Evolutionary conservation across 805 yeast species (phyloP).

Genomic region (Blastobotrys parvus): DNA sequence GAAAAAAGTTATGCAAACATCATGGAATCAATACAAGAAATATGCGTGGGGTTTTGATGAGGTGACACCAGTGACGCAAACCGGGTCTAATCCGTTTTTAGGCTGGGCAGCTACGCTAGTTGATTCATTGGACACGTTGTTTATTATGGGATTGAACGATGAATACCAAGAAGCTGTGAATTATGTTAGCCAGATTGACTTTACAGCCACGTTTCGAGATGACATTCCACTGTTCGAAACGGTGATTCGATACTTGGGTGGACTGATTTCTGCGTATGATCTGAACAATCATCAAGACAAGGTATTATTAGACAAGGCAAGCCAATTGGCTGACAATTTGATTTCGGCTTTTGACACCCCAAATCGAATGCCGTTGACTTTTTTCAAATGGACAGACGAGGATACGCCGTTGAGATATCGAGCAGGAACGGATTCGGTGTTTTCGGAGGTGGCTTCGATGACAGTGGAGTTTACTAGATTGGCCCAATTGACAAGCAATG

Average conservation of each 20-base stretch:
- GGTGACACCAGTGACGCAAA: conserved; percentile 32
- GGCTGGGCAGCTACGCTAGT: conserved; percentile 48
- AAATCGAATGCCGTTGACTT: conserved; percentile 43
- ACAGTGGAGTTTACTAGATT: conserved; percentile 45
- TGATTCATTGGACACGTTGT: conserved; percentile 46
- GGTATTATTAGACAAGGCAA: conserved; percentile 33
- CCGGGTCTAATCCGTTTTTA: conserved; percentile 32
- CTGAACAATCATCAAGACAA: conserved; percentile 31
- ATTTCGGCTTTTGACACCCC: conserved; percentile 53
- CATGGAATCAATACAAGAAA: conserved; percentile 39
- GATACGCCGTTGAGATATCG: conserved; percentile 16
- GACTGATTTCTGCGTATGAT: conserved; percentile 45
- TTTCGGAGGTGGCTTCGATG: conserved; percentile 43
- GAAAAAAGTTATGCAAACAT: conserved; percentile 30
- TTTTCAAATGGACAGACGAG: conserved; percentile 34
- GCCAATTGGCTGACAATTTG: conserved; percentile 39
- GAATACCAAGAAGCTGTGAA: conserved; percentile 34
- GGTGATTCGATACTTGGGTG: conserved; percentile 44
- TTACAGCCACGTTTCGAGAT: conserved; percentile 32
- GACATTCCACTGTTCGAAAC: conserved; percentile 44
- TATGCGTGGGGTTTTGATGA: conserved; percentile 42
- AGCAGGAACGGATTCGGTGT: conserved; percentile 25
- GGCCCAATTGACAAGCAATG: conserved; percentile 42
- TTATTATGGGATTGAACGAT: conserved; percentile 35
- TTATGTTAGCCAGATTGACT: conserved; percentile 32